Percentiles rank a stretch among this genome's conserved stretches.
These are phyloP conservation scores for Fusarium xyrophilum DNA, from an alignment of 2,329 filamentous ascomycete genomes.

Conservation along the genomic window DNA sequence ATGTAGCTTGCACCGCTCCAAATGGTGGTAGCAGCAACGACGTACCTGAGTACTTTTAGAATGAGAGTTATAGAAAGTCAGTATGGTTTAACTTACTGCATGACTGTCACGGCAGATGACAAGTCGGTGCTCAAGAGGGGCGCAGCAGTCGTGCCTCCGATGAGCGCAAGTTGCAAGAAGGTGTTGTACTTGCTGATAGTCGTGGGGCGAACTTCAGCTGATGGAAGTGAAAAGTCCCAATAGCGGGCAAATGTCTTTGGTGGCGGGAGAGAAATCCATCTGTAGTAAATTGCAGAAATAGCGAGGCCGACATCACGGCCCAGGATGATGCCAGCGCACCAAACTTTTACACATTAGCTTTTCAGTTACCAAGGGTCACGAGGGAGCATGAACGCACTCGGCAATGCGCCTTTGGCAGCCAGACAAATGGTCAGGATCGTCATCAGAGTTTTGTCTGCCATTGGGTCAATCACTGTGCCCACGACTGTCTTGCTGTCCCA, in stretches of 20 bases:
- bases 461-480: conserved; percentile 91
- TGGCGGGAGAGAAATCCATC: conserved; percentile 90
- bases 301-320: conserved; percentile 85
- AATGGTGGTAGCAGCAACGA: conserved; percentile 87
- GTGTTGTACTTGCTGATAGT: conserved; percentile 93
- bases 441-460: conserved; percentile 97
- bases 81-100: conserved; percentile 63
- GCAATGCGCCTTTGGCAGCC: conserved; percentile 81
- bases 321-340: conserved; percentile 88
- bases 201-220: conserved; percentile 82
- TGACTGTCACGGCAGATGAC: conserved; percentile 60
- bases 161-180: conserved; percentile 84
- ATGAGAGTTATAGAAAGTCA: not conserved
- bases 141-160: conserved; percentile 82
- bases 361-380: not conserved
- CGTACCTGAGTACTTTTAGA: conserved; percentile 62
- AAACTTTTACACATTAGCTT: conserved; percentile 60
- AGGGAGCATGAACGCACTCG: conserved; percentile 60
- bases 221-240: conserved; percentile 96
- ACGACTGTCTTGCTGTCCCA: conserved; percentile 94
- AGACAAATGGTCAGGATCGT: conserved; percentile 87
- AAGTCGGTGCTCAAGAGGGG: conserved; percentile 73
- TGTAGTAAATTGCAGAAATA: conserved; percentile 89
- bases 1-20: conserved; percentile 96
- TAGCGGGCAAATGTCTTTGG: conserved; percentile 93